A percentile compares a stretch with the other conserved stretches of the same genome.
Conservation (phyloP, 2,329 filamentous ascomycete species). For the Fusarium scirpi region DNA sequence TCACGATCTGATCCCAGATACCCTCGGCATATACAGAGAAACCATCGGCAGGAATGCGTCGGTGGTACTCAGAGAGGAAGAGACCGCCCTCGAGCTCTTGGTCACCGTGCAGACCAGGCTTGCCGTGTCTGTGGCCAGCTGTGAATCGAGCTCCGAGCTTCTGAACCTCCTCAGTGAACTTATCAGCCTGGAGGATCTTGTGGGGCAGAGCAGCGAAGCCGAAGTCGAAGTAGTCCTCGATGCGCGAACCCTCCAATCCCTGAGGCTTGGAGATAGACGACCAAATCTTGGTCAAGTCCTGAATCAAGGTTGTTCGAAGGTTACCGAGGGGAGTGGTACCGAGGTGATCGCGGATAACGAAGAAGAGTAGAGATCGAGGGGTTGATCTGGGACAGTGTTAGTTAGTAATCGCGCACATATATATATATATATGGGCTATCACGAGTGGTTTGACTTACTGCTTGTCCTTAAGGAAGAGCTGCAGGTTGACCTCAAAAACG, state of each 20-base stretch:
- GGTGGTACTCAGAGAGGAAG: constrained; percentile 93
- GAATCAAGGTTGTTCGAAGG: constrained; percentile 87
- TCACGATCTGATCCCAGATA: constrained; percentile 98
- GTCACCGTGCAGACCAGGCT: constrained; percentile 71
- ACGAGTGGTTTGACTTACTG: constrained; percentile 68
- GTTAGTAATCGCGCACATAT: constrained; percentile 32
- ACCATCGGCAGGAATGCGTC: constrained; percentile 96
- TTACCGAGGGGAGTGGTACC: constrained; percentile 92
- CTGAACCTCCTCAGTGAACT: constrained; percentile 84
- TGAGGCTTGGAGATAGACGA: constrained; percentile 89
- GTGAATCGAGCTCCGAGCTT: constrained; percentile 85
- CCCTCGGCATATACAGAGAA: constrained; percentile 93
- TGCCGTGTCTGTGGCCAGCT: constrained; percentile 79
- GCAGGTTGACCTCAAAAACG: constrained; percentile 97
- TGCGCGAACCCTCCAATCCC: constrained; percentile 87
- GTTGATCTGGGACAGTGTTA: constrained; percentile 71
- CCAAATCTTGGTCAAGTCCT: constrained; percentile 94
- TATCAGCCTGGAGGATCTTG: constrained; percentile 94
- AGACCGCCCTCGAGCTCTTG: constrained; percentile 82
- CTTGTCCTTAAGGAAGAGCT: constrained; percentile 95
- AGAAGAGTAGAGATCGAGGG: constrained; percentile 93
- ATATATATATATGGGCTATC: neutral
- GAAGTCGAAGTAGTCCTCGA: constrained; percentile 99
- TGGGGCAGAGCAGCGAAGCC: constrained; percentile 92
- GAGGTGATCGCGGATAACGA: constrained; percentile 97